phyloP scores from a whole-genome alignment of 2,329 filamentous ascomycete species.

The Alternaria burnsii region DNA sequence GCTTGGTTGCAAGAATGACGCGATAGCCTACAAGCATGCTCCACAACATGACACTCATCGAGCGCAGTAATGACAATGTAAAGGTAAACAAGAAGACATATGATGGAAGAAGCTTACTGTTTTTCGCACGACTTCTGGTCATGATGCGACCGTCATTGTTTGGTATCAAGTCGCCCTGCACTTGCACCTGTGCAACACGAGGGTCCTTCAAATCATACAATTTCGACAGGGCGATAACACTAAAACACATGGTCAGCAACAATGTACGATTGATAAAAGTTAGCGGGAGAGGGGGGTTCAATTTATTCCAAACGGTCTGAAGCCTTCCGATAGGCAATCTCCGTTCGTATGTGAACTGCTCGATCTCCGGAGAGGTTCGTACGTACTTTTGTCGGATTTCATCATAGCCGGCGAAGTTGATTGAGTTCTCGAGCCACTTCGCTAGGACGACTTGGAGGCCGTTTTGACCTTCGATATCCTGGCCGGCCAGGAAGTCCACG shows the following conservation, averaged over 20 bases:
- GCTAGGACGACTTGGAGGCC: slow-evolving; percentile 88
- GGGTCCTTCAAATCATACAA: slow-evolving; percentile 87
- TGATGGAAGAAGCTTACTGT: slow-evolving; percentile 64
- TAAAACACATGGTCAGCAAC: slow-evolving; percentile 49
- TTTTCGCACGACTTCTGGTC: slow-evolving; percentile 88
- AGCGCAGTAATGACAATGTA: neutral
- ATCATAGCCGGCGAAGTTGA: slow-evolving; percentile 97
- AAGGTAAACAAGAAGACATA: neutral
- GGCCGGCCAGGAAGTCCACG: slow-evolving; percentile 86
- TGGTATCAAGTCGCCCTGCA: slow-evolving; percentile 90
- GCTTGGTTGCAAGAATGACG: too few species aligned
- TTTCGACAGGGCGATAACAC: slow-evolving; percentile 90
- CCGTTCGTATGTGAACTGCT: slow-evolving; percentile 7
- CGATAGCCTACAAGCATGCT: too few species aligned
- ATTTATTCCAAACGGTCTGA: slow-evolving; percentile 6
- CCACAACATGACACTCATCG: too few species aligned
- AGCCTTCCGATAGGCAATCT: neutral
- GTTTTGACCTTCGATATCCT: slow-evolving; percentile 79
- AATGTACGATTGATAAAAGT: neutral
- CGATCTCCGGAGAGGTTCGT: neutral
- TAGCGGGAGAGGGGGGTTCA: neutral
- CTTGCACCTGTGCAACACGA: slow-evolving; percentile 78
- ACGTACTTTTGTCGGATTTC: slow-evolving; percentile 94
- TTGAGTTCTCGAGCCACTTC: slow-evolving; percentile 97
- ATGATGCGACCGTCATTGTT: slow-evolving; percentile 80